Conservation (phyloP, 169 alveolate genomes). For the Babesia sp. region DNA sequence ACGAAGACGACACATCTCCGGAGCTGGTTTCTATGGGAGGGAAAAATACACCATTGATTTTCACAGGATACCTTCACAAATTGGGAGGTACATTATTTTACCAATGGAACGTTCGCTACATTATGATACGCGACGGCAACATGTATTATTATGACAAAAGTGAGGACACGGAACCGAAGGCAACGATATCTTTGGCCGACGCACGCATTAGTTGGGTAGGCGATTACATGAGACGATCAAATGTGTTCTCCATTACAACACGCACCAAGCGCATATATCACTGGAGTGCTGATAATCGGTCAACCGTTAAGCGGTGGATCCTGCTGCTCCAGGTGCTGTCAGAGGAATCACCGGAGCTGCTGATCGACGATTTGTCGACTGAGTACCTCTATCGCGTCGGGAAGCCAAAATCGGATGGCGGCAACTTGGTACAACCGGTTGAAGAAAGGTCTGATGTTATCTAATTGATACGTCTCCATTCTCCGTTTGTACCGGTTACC, state of each 20-base stretch:
- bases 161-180: conserved; percentile 57
- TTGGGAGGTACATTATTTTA: conserved; percentile 58
- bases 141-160: conserved; percentile 49
- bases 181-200: conserved; percentile 36
- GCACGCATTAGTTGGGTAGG: conserved; percentile 70
- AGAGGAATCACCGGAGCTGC: conserved; percentile 44
- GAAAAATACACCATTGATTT: conserved; percentile 30
- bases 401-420: conserved; percentile 3
- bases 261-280: conserved; percentile 32
- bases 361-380: conserved; percentile 49
- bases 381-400: conserved; percentile 35
- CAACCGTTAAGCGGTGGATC: conserved; percentile 64
- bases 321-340: conserved; percentile 62
- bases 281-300: conserved; percentile 62
- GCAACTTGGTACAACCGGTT: background rate
- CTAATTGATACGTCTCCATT: background rate
- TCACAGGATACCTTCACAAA: conserved; percentile 66
- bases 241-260: conserved; percentile 55
- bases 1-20: background rate
- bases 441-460: background rate
- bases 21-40: background rate
- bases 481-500: background rate
- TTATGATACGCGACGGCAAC: conserved; percentile 40
- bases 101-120: conserved; percentile 63
- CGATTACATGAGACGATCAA: conserved; percentile 66